Conservation (phyloP, 306 rosid genomes). For the cucumber (Cucumis sativus) region DNA sequence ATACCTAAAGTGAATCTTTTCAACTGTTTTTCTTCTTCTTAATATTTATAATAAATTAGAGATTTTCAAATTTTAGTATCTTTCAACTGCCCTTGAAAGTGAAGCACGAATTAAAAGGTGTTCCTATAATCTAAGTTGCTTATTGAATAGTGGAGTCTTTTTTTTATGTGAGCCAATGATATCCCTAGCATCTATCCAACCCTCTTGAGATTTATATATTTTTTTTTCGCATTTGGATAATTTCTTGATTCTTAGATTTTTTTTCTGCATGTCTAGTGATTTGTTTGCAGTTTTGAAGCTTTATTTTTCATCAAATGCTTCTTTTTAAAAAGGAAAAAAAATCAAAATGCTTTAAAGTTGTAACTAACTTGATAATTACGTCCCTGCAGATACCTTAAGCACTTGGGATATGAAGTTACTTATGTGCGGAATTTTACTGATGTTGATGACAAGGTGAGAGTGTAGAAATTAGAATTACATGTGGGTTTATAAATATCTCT, state of each 20-base stretch:
- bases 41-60: not conserved
- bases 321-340: not conserved
- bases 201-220: not conserved
- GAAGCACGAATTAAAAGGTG: not conserved
- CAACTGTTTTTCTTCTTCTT: not conserved
- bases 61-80: not conserved
- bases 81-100: not conserved
- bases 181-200: not conserved
- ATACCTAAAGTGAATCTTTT: not conserved
- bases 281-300: not conserved
- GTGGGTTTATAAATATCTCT: not conserved
- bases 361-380: conserved; percentile 6
- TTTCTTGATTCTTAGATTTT: not conserved
- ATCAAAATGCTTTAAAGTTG: not conserved
- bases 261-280: not conserved
- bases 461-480: not conserved
- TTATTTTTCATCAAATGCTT: not conserved
- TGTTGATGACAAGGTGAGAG: conserved; percentile 92
- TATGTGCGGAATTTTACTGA: conserved; percentile 94
- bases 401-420: conserved; percentile 75
- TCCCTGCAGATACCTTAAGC: conserved; percentile 51
- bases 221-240: not conserved
- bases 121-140: not conserved
- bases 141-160: not conserved
- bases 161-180: not conserved